Conservation (phyloP, 202 grass and related monocot species). For the Dendrocalamus latiflorus region DNA sequence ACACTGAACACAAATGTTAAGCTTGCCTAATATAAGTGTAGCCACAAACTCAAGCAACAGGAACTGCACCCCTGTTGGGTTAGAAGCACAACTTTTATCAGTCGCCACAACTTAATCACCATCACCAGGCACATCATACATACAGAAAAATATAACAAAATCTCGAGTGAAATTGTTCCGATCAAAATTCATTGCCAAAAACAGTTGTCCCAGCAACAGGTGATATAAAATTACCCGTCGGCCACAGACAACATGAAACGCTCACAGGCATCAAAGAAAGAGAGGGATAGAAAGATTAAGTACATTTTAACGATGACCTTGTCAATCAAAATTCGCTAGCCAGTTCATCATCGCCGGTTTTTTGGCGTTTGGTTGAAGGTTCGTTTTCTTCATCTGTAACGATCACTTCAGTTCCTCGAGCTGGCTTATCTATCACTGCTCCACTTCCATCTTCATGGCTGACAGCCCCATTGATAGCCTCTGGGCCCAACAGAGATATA, state of each 20-base stretch:
- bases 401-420: conserved; percentile 8
- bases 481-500: conserved; percentile 61
- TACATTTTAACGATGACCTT: neutral
- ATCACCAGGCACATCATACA: neutral
- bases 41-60: neutral
- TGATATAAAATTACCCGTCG: neutral
- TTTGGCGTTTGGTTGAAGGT: conserved; percentile 58
- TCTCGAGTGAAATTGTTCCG: neutral
- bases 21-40: neutral
- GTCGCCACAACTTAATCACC: neutral
- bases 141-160: neutral
- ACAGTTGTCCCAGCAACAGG: neutral
- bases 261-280: neutral
- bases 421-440: neutral
- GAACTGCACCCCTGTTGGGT: neutral
- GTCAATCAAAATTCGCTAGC: conserved; percentile 36
- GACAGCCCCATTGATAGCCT: conserved; percentile 37
- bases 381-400: conserved; percentile 22
- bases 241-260: neutral
- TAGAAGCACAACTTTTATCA: neutral
- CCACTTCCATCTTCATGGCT: conserved; percentile 26
- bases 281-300: neutral
- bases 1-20: neutral
- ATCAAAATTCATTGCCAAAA: conserved; percentile 28
- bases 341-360: conserved; percentile 24